Evolutionary conservation across 805 yeast species (phyloP).

Genomic region (Candida gorgasii): DNA sequence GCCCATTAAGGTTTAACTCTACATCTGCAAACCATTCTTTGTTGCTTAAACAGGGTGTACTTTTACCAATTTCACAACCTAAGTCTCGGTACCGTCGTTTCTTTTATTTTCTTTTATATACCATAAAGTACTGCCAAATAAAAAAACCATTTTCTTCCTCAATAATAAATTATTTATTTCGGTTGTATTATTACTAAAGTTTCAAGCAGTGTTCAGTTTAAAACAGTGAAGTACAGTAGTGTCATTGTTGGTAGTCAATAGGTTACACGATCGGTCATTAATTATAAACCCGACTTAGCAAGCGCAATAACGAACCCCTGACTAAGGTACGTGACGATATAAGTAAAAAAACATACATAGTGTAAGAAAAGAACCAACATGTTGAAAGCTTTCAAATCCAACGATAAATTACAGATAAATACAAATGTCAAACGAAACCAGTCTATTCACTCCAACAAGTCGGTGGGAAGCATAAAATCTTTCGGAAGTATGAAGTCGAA

Average conservation of each 20-base stretch:
- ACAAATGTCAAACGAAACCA: conserved; percentile 9
- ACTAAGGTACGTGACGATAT: not conserved
- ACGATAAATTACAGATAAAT: conserved; percentile 10
- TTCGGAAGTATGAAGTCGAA: conserved; percentile 2
- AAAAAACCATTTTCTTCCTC: too few relatives aligned
- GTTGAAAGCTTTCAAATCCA: conserved; percentile 18
- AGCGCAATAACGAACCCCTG: not conserved
- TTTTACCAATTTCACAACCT: conserved; percentile 6
- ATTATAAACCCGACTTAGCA: too few relatives aligned
- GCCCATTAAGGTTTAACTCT: conserved; percentile 3
- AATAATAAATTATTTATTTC: too few relatives aligned
- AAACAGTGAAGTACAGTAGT: too few relatives aligned
- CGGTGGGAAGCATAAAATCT: conserved; percentile 9
- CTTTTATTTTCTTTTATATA: conserved; percentile 7
- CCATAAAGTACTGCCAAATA: not conserved
- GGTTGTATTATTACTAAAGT: too few relatives aligned
- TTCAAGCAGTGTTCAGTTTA: too few relatives aligned
- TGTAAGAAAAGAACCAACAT: conserved; percentile 5
- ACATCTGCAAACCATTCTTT: not conserved
- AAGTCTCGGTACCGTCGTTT: not conserved
- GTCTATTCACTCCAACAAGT: conserved; percentile 12
- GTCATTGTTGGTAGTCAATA: too few relatives aligned
- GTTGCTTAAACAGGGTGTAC: conserved; percentile 1
- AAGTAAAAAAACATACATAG: not conserved
- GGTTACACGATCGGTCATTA: too few relatives aligned